These are phyloP conservation scores for Rhodotorula glutinis DNA, from an alignment of 1,284 basidiomycete genomes.

Conservation along the genomic window DNA sequence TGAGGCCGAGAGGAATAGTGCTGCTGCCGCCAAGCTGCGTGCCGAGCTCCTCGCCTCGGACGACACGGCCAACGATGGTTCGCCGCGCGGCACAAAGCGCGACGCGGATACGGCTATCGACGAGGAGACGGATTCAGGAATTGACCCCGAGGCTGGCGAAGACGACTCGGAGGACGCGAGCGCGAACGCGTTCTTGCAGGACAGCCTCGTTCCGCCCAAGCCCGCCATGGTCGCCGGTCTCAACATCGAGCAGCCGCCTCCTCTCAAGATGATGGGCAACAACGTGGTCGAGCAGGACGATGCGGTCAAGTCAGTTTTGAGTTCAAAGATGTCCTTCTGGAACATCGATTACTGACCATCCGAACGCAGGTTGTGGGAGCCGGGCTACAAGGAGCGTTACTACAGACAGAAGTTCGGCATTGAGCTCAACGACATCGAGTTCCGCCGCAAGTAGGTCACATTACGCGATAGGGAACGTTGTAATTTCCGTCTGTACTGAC, in stretches of 20 bases:
- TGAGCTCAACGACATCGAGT: conserved; percentile 66
- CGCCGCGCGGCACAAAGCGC: conserved; percentile 63
- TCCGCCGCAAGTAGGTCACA: conserved; percentile 68
- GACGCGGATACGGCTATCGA: conserved; percentile 49
- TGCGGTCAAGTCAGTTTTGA: conserved; percentile 72
- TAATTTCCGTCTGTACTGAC: no score
- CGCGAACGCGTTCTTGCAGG: conserved; percentile 44
- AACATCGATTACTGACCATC: conserved; percentile 3
- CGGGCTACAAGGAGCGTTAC: conserved; percentile 92
- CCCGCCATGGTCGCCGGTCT: conserved; percentile 23
- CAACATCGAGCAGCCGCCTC: conserved; percentile 43
- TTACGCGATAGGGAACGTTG: no score
- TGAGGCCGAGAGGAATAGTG: conserved; percentile 63
- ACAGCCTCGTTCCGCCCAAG: conserved; percentile 24
- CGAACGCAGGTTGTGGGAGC: conserved; percentile 73
- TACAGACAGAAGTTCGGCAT: conserved; percentile 91
- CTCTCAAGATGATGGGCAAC: conserved; percentile 56
- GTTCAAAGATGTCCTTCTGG: no score
- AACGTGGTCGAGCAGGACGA: conserved; percentile 91
- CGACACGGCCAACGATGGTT: conserved; percentile 15
- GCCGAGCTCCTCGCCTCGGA: conserved; percentile 28
- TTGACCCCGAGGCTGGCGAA: conserved; percentile 43
- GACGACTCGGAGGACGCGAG: conserved; percentile 44
- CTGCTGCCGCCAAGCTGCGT: conserved; percentile 86
- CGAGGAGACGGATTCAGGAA: conserved; percentile 30